These are phyloP conservation scores for Epicoccum sorghinum DNA, from an alignment of 2,329 filamentous ascomycete genomes.

Conservation along the genomic window DNA sequence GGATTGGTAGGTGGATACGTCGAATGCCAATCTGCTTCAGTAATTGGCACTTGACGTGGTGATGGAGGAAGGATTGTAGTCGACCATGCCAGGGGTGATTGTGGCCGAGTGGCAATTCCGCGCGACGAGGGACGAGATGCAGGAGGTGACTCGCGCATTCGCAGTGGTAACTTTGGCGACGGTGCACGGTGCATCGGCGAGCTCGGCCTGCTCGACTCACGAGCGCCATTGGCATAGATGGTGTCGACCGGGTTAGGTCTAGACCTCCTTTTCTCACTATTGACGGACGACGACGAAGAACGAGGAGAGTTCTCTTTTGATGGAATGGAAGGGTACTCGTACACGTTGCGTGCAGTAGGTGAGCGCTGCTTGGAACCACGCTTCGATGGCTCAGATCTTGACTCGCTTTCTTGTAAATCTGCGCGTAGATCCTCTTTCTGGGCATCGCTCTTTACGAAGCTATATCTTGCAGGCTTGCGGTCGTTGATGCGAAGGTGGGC, in stretches of 20 bases:
- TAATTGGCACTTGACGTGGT: conserved; percentile 27
- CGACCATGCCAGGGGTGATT: conserved; percentile 36
- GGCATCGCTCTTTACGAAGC: conserved; percentile 47
- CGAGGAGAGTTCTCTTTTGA: conserved; percentile 37
- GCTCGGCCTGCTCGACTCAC: conserved; percentile 30
- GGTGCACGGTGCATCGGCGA: conserved; percentile 33
- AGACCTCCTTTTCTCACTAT: conserved; percentile 23
- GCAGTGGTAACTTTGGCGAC: conserved; percentile 39
- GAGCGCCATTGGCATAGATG: conserved; percentile 22
- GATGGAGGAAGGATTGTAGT: conserved; percentile 24
- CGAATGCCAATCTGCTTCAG: conserved; percentile 39
- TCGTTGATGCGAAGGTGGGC: conserved; percentile 36
- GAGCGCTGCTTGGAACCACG: conserved; percentile 24
- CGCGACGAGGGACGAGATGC: conserved; percentile 38
- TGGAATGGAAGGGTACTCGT: conserved; percentile 30
- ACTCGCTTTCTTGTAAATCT: conserved; percentile 29
- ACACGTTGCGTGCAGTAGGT: conserved; percentile 22
- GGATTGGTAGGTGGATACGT: conserved; percentile 36
- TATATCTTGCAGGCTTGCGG: conserved; percentile 46
- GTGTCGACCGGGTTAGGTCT: conserved; percentile 30
- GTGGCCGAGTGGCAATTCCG: conserved; percentile 26
- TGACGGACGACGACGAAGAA: conserved; percentile 41
- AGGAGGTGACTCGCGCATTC: conserved; percentile 30
- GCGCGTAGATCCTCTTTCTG: conserved; percentile 43
- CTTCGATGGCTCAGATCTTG: conserved; percentile 24